phyloP scores from a whole-genome alignment of 176 grass and related monocot genomes.

The Urochloa ruziziensis region DNA sequence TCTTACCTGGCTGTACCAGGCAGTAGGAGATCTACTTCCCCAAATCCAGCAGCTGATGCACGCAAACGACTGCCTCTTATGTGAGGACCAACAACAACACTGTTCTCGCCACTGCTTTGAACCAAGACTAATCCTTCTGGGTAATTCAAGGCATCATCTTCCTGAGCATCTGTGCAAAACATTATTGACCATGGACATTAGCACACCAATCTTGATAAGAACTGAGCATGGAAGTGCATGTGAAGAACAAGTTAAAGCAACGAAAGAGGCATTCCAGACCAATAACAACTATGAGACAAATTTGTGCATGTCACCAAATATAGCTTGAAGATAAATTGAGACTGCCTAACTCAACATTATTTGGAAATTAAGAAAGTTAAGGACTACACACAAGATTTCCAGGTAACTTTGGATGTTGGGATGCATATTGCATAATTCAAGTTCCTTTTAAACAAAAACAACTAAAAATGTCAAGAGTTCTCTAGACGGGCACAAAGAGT shows the following conservation, averaged over 20 bases:
- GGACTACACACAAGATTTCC: background rate
- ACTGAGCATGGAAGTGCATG: background rate
- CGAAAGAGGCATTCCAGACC: background rate
- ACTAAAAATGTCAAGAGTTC: background rate
- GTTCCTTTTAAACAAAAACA: background rate
- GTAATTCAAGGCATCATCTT: conserved; percentile 71
- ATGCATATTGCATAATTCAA: background rate
- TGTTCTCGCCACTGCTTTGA: conserved; percentile 75
- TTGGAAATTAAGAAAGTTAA: background rate
- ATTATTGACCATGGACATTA: conserved; percentile 12
- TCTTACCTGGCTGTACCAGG: conserved; percentile 88
- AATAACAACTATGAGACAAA: background rate
- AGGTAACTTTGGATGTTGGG: background rate
- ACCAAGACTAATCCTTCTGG: conserved; percentile 84
- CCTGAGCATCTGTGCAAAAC: conserved; percentile 62
- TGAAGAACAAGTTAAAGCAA: background rate
- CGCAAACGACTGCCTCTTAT: conserved; percentile 88
- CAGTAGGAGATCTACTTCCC: conserved; percentile 97
- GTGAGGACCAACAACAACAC: conserved; percentile 86
- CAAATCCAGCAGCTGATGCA: conserved; percentile 85
- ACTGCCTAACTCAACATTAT: background rate
- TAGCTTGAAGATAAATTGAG: background rate
- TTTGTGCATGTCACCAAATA: background rate
- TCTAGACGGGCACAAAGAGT: background rate
- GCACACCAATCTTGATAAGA: background rate